A percentile compares a stretch with the other conserved stretches of the same genome.
phyloP scores from a whole-genome alignment of 2,329 filamentous ascomycete genomes.

The Biscogniauxia mediterranea region DNA sequence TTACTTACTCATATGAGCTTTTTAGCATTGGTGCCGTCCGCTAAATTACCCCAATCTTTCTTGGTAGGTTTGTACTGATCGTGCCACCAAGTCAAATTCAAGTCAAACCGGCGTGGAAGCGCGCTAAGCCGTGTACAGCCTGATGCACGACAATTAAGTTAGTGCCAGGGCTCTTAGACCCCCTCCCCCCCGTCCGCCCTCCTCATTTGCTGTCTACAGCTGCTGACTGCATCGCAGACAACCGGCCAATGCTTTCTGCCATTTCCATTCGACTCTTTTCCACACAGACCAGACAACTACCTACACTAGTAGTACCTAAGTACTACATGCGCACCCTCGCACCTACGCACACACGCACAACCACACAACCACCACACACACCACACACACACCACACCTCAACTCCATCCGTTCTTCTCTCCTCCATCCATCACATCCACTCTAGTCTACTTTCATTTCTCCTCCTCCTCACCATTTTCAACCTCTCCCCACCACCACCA shows the following conservation, averaged over 20 bases:
- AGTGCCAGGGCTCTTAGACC: conserved; percentile 8
- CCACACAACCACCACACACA: conserved; percentile 2
- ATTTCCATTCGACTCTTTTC: conserved; percentile 20
- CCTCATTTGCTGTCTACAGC: conserved; percentile 7
- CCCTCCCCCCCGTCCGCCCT: conserved; percentile 5
- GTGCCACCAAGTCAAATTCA: background rate
- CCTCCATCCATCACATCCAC: conserved; percentile 25
- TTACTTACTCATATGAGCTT: background rate
- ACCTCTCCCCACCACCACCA: conserved; percentile 23
- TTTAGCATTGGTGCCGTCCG: background rate
- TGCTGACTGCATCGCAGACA: conserved; percentile 24
- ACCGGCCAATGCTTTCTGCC: conserved; percentile 11
- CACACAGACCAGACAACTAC: too few species aligned
- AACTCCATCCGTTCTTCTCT: conserved; percentile 20
- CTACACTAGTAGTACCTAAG: too few species aligned
- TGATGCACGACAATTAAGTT: background rate
- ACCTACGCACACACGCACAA: conserved; percentile 4
- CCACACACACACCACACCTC: background rate
- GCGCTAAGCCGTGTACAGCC: background rate
- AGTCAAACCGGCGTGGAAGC: background rate
- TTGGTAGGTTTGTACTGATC: background rate
- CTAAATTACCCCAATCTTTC: background rate
- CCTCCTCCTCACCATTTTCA: conserved; percentile 23
- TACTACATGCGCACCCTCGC: too few species aligned
- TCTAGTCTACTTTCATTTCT: conserved; percentile 21